Percentiles rank a stretch among this genome's conserved stretches.
Conservation (phyloP, 208 protist species). For the Trypanosoma lewisi region DNA sequence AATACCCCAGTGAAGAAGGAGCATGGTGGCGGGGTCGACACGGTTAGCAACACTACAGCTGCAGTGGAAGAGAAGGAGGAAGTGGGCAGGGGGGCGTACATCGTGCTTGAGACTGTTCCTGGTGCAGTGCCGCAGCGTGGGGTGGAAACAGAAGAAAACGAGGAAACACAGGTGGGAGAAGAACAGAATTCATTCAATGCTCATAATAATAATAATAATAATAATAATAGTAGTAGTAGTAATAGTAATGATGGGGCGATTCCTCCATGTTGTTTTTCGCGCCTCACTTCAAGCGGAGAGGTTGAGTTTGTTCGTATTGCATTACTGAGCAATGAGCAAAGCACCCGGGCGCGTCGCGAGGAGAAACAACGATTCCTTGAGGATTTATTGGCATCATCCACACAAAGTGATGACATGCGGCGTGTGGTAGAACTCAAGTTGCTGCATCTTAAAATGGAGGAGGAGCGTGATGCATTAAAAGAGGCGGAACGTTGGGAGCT, state of each 20-base stretch:
- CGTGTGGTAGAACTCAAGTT: background rate
- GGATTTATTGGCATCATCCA: background rate
- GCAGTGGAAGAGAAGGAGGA: background rate
- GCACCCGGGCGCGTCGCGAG: background rate
- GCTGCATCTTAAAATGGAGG: background rate
- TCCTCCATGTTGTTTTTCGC: background rate
- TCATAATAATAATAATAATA: background rate
- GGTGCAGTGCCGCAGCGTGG: no score
- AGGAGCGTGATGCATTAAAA: background rate
- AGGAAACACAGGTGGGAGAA: background rate
- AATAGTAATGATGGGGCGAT: background rate
- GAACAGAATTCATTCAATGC: background rate
- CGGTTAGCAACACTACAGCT: background rate
- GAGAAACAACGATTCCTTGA: slow-evolving; percentile 18
- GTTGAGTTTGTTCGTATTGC: slow-evolving; percentile 23
- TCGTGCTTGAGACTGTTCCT: slow-evolving; percentile 2
- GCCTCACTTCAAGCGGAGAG: background rate
- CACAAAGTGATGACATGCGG: background rate
- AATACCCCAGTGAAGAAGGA: slow-evolving; percentile 7
- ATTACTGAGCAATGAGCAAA: slow-evolving; percentile 6
- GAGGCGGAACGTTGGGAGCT: background rate
- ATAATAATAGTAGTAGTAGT: background rate
- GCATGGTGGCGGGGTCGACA: background rate
- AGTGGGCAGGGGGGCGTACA: slow-evolving; percentile 19
- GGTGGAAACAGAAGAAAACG: background rate